These are phyloP conservation scores for Tulasnella sp. DNA, from an alignment of 768 basidiomycete species.

Conservation along the genomic window DNA sequence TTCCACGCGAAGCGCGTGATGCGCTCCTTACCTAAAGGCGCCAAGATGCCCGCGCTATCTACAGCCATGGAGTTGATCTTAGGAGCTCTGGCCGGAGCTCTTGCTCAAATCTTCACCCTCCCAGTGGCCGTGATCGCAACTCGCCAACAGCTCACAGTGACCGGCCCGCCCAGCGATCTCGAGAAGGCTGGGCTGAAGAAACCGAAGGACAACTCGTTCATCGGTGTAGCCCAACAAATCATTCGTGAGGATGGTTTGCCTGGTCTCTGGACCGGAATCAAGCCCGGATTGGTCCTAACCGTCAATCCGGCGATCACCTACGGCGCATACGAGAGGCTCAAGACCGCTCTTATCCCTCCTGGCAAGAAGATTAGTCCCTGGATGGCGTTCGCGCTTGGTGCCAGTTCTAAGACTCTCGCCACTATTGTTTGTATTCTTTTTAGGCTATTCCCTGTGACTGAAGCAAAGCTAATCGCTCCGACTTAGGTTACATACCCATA, in stretches of 20 bases:
- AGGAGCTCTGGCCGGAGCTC: constrained; percentile 83
- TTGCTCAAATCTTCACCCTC: constrained; percentile 97
- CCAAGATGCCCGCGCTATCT: constrained; percentile 46
- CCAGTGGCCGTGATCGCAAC: constrained; percentile 97
- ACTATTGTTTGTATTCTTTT: constrained; percentile 60
- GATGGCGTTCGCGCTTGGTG: constrained; percentile 76
- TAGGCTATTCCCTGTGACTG: neutral
- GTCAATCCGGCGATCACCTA: constrained; percentile 98
- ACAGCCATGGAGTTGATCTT: constrained; percentile 74
- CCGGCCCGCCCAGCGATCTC: constrained; percentile 28
- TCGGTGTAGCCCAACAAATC: constrained; percentile 73
- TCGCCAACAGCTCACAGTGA: constrained; percentile 69
- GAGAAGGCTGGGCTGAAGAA: constrained; percentile 9
- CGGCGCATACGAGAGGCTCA: constrained; percentile 86
- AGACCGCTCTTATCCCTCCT: constrained; percentile 54
- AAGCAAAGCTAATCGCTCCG: neutral
- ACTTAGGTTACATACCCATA: constrained; percentile 84
- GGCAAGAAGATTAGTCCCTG: constrained; percentile 59
- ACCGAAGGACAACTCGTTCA: constrained; percentile 53
- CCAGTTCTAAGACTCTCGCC: constrained; percentile 87
- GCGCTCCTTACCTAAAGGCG: constrained; percentile 45
- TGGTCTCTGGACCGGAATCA: constrained; percentile 88
- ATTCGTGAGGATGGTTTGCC: constrained; percentile 76
- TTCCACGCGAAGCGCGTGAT: constrained; percentile 66
- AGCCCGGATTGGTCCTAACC: constrained; percentile 87